These are phyloP conservation scores for Pythium aristosporum DNA, from an alignment of 352 stramenopile species.

Conservation along the genomic window DNA sequence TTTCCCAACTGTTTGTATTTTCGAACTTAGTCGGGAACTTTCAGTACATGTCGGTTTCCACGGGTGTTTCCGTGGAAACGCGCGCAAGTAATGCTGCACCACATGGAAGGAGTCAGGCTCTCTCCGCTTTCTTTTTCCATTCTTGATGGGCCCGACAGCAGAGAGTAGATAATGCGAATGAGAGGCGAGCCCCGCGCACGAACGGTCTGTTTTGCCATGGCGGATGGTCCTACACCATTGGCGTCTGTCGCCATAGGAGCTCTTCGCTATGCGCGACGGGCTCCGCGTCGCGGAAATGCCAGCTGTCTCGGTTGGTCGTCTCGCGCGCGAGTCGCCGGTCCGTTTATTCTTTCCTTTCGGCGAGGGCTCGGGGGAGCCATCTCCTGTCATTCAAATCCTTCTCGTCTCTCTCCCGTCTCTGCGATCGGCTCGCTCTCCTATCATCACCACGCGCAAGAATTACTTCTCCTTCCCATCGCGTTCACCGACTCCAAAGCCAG, in stretches of 20 bases:
- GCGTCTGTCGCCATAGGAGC: no score
- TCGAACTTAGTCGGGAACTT: background rate
- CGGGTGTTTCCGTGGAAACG: constrained; percentile 9
- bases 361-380: background rate
- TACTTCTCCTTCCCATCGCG: no score
- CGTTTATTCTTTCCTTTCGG: background rate
- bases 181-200: no score
- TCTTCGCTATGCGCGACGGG: no score
- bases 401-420: background rate
- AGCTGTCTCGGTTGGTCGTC: background rate
- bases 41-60: background rate
- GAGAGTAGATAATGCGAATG: background rate
- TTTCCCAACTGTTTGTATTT: background rate
- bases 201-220: no score
- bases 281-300: no score
- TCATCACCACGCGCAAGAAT: no score
- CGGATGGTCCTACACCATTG: no score
- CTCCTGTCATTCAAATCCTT: background rate
- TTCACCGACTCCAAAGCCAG: no score
- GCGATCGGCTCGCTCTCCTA: no score
- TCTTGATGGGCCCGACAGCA: background rate
- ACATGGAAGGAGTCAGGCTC: background rate
- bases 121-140: no score
- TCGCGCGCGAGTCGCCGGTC: background rate
- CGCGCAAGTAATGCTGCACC: background rate